Conservation (phyloP, 805 yeast genomes). For the Soucietia sequanensis region DNA sequence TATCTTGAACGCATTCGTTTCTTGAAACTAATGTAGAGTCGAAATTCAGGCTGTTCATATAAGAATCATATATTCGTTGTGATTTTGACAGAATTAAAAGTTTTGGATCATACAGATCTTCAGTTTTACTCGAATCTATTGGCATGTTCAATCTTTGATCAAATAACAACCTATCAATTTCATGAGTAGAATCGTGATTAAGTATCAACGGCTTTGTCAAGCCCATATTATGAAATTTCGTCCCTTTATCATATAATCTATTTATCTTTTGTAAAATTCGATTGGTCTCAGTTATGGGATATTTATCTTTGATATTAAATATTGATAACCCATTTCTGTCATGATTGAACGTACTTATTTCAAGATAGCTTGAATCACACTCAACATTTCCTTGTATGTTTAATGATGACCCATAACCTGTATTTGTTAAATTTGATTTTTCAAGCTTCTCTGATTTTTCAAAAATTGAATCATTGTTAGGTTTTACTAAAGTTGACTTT, state of each 20-base stretch:
- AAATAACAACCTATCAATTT: background rate
- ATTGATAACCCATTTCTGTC: slow-evolving; percentile 13
- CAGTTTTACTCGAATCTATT: background rate
- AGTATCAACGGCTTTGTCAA: slow-evolving; percentile 35
- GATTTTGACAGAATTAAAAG: slow-evolving; percentile 4
- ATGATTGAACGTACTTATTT: background rate
- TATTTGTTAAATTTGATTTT: slow-evolving; percentile 41
- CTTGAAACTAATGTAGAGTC: slow-evolving; percentile 1
- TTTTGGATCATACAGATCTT: background rate
- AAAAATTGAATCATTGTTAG: slow-evolving; percentile 4
- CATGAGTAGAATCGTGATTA: slow-evolving; percentile 7
- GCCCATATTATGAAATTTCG: slow-evolving; percentile 18
- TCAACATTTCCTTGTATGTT: slow-evolving; percentile 40
- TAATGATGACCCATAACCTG: slow-evolving; percentile 49
- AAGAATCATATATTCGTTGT: slow-evolving; percentile 8
- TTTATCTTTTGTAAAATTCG: slow-evolving; percentile 22
- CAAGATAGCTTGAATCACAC: slow-evolving; percentile 39
- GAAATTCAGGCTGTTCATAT: background rate
- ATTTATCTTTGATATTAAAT: slow-evolving; percentile 11
- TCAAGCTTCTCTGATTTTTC: slow-evolving; percentile 30
- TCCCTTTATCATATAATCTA: slow-evolving; percentile 10
- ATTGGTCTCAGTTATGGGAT: slow-evolving; percentile 33
- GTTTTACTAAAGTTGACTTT: slow-evolving; percentile 18
- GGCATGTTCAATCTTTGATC: background rate
- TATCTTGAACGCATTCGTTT: slow-evolving; percentile 32